Evolutionary conservation across 495 filamentous ascomycete species (phyloP), one percentile per base, ranked within the genome.

Genomic region (Chlorociboria aeruginascens): DNA sequence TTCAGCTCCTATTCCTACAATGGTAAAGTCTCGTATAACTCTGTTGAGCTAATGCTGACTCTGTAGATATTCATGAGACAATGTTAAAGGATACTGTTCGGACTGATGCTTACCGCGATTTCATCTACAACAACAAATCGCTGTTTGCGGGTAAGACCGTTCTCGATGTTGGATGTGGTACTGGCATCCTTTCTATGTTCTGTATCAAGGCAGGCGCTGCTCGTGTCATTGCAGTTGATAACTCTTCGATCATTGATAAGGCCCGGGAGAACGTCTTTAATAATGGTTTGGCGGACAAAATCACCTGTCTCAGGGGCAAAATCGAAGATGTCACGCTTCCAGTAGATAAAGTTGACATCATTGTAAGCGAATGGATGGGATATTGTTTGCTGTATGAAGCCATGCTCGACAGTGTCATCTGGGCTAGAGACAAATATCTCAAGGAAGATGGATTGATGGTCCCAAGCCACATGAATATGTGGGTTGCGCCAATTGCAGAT

Each of bases 291-390:
- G 69, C 80, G 31, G 69, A 78, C 63, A 81, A 81, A 68, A 90
- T 99, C 63, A 95, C 89, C 14, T 81, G 92, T 17, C 69, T 99
- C 42, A 85, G 92, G 66, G 92, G 93, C 40, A 89, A 89, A 70
- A 90, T 99, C 79, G 92, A 99, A 68, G 93, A 99, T 56, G 89
- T 95, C 32, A 56, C 69, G 17, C 79, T 99, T 20, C 92, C 93
- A 17, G 89, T 89, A 54, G 70, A 75, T 30, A 79, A 94, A 60
- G 93, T 99, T 55, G 92, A 99, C 65, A 90, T 99, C 60, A 99
- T 99, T 68, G 86, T 99, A 51, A 94, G 86, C 30, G 92, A 99
- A 69, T 99, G 92, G 92, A 99, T 99, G 92, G 92, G 92, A 39
- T 99, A 99, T 71, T 94, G 92, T 69, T 77, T 99, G 39, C 78